Evolutionary conservation across 1,139 yeast species (phyloP).

Genomic region (Diutina ranongensis): DNA sequence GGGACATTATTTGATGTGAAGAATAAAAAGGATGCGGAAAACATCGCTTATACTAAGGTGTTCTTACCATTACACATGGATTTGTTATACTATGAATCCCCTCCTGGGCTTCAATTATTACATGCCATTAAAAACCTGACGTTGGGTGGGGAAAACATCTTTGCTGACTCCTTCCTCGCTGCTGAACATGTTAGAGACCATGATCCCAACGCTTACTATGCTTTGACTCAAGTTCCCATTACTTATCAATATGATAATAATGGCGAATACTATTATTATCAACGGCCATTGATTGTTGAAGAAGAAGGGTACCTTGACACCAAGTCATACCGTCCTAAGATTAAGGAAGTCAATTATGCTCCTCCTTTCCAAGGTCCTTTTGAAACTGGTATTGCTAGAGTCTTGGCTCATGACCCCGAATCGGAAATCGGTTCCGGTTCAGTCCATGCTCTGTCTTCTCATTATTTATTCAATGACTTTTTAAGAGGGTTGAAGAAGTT

Average conservation of each 20-base stretch:
- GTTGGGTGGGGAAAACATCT: constrained; percentile 59
- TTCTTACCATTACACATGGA: constrained; percentile 77
- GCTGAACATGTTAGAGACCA: constrained; percentile 39
- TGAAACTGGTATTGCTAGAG: constrained; percentile 19
- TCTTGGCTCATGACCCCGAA: not conserved
- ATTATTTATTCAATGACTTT: constrained; percentile 34
- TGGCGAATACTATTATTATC: constrained; percentile 51
- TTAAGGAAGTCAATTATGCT: constrained; percentile 59
- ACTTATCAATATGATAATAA: constrained; percentile 62
- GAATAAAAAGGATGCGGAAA: constrained; percentile 46
- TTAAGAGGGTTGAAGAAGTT: constrained; percentile 48
- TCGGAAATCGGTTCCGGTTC: constrained; percentile 1
- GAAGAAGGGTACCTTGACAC: constrained; percentile 15
- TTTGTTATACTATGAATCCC: constrained; percentile 66
- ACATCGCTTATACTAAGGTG: constrained; percentile 61
- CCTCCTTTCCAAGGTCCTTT: constrained; percentile 85
- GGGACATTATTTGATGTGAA: constrained; percentile 66
- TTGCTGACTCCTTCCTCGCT: constrained; percentile 68
- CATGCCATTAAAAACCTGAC: constrained; percentile 58
- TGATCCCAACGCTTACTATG: constrained; percentile 57
- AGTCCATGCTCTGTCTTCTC: not conserved
- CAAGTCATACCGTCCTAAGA: constrained; percentile 15
- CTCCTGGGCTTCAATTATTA: constrained; percentile 70
- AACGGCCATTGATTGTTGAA: constrained; percentile 58
- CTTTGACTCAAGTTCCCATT: constrained; percentile 52